A percentile compares a stretch with the other conserved stretches of the same genome.
phyloP scores from a whole-genome alignment of 2,329 filamentous ascomycete genomes.

The Trichophyton mentagrophytes region DNA sequence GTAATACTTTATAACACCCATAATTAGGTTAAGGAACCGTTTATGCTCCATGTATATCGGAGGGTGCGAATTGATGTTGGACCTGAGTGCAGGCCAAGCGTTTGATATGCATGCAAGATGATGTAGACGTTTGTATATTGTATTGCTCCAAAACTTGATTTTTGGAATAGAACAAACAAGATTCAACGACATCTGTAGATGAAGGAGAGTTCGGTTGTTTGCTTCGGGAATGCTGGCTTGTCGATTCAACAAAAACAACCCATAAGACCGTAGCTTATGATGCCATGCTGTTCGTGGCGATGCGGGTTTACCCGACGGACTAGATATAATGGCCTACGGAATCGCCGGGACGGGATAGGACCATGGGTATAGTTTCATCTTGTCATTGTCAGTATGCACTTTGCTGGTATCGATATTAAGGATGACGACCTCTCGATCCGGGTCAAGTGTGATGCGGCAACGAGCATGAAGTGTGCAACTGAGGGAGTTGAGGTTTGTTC shows the following conservation, averaged over 20 bases:
- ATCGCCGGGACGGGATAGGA: neutral
- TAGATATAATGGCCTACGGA: no score
- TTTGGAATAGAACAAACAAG: neutral
- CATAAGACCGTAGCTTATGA: neutral
- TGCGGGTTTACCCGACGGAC: neutral
- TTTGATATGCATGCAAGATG: neutral
- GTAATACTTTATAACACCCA: neutral
- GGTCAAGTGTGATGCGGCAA: neutral
- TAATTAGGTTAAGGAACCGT: neutral
- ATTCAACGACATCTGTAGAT: no score
- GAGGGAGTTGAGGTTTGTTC: neutral
- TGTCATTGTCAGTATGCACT: neutral
- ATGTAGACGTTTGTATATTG: neutral
- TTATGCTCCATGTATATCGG: neutral
- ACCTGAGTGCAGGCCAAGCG: neutral
- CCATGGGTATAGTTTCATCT: neutral
- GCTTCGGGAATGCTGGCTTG: neutral
- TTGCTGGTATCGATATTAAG: neutral
- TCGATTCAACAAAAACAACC: neutral
- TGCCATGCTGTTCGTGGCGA: neutral
- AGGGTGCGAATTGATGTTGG: neutral
- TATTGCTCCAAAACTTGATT: slow-evolving; percentile 1
- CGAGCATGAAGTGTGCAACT: neutral
- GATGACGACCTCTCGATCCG: neutral
- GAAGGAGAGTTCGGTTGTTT: neutral